A percentile compares a stretch with the other conserved stretches of the same genome.
Evolutionary conservation across 2,329 filamentous ascomycete genomes (phyloP).

Genomic region (Ascochyta fabae): DNA sequence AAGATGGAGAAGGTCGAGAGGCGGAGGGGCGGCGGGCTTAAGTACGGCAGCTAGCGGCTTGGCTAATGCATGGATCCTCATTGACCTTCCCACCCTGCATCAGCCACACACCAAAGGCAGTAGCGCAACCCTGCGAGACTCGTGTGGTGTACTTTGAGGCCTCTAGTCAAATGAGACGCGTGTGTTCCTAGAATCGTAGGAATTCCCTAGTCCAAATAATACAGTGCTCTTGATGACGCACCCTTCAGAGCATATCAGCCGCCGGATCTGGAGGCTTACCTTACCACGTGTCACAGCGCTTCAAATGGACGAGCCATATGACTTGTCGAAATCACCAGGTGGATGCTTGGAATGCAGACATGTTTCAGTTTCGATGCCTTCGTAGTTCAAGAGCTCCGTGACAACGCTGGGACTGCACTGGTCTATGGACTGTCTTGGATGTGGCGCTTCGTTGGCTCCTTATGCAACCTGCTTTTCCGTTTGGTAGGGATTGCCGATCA

Average conservation of each 20-base stretch:
- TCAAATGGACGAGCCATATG: slow-evolving; percentile 34
- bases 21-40: slow-evolving; percentile 35
- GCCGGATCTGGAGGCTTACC: slow-evolving; percentile 31
- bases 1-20: slow-evolving; percentile 40
- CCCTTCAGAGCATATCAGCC: slow-evolving; percentile 17
- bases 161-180: neutral
- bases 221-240: slow-evolving; percentile 9
- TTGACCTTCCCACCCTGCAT: slow-evolving; percentile 23
- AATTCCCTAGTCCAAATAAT: neutral
- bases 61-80: slow-evolving; percentile 20
- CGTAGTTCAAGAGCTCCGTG: slow-evolving; percentile 13
- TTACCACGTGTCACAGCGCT: slow-evolving; percentile 43
- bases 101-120: slow-evolving; percentile 32
- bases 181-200: neutral
- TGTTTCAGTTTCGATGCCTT: slow-evolving; percentile 32
- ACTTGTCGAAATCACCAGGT: slow-evolving; percentile 33
- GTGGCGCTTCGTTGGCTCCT: neutral
- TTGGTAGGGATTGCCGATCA: neutral
- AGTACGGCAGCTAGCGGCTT: slow-evolving; percentile 29
- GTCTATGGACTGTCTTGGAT: neutral
- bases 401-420: slow-evolving; percentile 7
- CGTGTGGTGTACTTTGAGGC: slow-evolving; percentile 16
- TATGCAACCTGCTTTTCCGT: neutral
- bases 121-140: slow-evolving; percentile 26
- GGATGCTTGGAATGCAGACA: slow-evolving; percentile 41